Base-by-base conservation (phyloP, 495 filamentous ascomycete genomes). In the Poronia punctata region DNA sequence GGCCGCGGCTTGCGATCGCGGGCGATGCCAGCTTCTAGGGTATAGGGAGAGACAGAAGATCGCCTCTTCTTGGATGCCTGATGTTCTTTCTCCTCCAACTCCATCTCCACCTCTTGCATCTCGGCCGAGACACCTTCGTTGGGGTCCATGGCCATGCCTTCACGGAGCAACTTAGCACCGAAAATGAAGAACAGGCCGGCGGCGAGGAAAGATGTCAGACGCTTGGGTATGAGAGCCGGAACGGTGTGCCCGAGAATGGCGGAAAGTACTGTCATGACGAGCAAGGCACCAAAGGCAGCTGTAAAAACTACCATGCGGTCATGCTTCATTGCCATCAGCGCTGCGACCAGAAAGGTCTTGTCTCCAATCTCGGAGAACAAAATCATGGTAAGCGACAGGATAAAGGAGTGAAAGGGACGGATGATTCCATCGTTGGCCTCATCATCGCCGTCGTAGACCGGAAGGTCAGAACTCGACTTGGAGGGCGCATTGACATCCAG, bases 251-350 rank as follows among this genome's bases (percentile, higher is more conserved):
- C 92, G 8, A 97, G 69, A n/a, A 98, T 68, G 11, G 92, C 93
- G 5, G 92, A 97, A n/a, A 98, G 75, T 16, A 97, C 75, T 0
- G 93, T 96, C 92, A 98, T 98, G 57, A 80, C 74, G 38, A 94
- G 78, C 36, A 98, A 67, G 16, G 92, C 94, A 45, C 79, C 72
- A 52, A 97, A 87, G n/a, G 92, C 92, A 5, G 92, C 87, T 6
- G 85, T 80, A 66, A 97, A 98, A 28, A 98, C 93, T 9, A 95
- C 71, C 38, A 96, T 61, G 22, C 90, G 86, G 29, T 92, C 83
- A 57, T 98, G 89, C 50, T 95, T 87, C 92, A 98, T 98, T 2
- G 92, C 92, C 92, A 98, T 98, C 15, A 98, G 74, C 17, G 92
- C 92, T 10, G 92, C 92, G 29, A 98, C 87, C 27, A 98, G 73